Base-by-base conservation (phyloP, 192 early-diverging fungal species). In the Geosiphon pyriformis region DNA sequence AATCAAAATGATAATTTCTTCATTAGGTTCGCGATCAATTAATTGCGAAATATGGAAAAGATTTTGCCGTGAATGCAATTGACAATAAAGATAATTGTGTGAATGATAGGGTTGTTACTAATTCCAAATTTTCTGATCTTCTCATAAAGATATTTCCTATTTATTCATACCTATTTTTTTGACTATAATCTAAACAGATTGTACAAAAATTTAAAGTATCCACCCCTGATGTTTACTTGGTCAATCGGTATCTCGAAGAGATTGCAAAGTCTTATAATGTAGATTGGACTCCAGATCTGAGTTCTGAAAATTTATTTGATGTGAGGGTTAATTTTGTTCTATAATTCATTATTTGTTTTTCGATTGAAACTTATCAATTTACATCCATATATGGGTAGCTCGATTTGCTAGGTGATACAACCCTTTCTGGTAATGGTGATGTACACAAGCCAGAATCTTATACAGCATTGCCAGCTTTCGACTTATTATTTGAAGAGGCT, bases 181-280 rank as follows among this genome's bases (percentile, higher is more conserved):
- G n/a, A n/a, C n/a, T n/a, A n/a, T n/a, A n/a, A 25, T 18, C 47
- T 26, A 8, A 17, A 10, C 72, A 91, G 91, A 77, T 97, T 62
- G 75, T 94, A 61, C 82, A 85, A 72, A 98, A 94, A 69, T 77
- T 98, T 3, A 74, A 79, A 26, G 82, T 92, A 18, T 75, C 85
- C 68, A 86, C 92, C n/a, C 92, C 93, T 1, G 87, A 94, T 53
- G 60, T 79, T 1, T 81, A 85, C 30, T 81, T 98, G 7, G 92
- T 98, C 20, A 81, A 86, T 35, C 76, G 90, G 64, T 98, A 98
- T 69, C 71, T 98, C 37, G 90, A 89, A 62, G 90, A 92, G 65
- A 95, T 98, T 70, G 93, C 95, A 30, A 86, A 79, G 48, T 77
- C 87, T 0, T 94, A 90, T 66, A 84, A 86, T 54, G 84, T 95